These are phyloP conservation scores for Speleostelium caveatum DNA, from an alignment of 78 protist genomes.

Conservation along the genomic window DNA sequence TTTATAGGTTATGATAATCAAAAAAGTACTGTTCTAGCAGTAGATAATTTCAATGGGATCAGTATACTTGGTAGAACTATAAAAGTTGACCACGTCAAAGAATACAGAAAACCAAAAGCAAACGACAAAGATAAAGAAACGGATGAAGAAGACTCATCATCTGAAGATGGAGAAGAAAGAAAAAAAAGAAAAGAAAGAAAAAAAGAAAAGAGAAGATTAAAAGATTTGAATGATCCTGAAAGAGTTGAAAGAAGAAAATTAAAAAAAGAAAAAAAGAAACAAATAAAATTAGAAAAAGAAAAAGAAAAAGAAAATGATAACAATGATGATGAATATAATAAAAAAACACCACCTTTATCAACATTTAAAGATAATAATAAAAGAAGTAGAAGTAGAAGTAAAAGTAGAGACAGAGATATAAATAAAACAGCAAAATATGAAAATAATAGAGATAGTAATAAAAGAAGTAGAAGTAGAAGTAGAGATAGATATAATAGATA, in stretches of 20 bases:
- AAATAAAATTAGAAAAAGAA: background rate
- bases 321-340: background rate
- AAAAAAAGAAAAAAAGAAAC: constrained; percentile 22
- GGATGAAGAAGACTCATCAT: background rate
- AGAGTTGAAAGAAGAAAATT: constrained; percentile 14
- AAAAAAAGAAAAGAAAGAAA: constrained; percentile 8
- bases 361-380: background rate
- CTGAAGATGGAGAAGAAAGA: background rate
- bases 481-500: no score
- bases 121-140: constrained; percentile 8
- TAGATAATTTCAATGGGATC: constrained; percentile 95
- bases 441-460: background rate
- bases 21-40: constrained; percentile 92
- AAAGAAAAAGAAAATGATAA: constrained; percentile 7
- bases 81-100: constrained; percentile 82
- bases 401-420: no score
- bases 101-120: constrained; percentile 69
- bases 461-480: background rate
- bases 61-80: constrained; percentile 48
- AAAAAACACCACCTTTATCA: background rate
- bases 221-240: background rate
- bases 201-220: constrained; percentile 19
- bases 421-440: background rate
- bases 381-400: no score
- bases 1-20: constrained; percentile 94